Base-by-base conservation (phyloP, 2,329 filamentous ascomycete species). In the Fusarium beomiforme region DNA sequence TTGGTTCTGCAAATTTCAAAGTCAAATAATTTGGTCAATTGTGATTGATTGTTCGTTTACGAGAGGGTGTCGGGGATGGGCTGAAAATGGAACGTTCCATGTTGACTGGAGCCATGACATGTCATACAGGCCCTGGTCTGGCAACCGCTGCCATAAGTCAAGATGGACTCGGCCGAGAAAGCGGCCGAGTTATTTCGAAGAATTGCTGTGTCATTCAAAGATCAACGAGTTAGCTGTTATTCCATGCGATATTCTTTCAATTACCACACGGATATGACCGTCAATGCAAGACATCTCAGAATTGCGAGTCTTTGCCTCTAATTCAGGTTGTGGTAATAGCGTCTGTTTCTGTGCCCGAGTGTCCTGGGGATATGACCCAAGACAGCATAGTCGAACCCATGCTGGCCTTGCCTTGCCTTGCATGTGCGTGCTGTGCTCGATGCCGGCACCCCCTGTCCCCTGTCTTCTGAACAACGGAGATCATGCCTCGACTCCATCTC, bases 71-170 rank as follows among this genome's bases (percentile, higher is more conserved):
- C 21, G 39, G 57, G 57, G 19, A 54, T 23, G 51, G 42, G 63
- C 68, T 59, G 67, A 64, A 50, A 51, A 71, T 70, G 68, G 68
- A 70, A 70, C 68, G 68, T 70, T 70, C 57, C 68, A 70, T 70
- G 58, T 56, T 64, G 49, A 19, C 68, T 70, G 68, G 68, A 63
- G 37, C 55, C 68, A 71, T 55, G 63, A 63, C 68, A 71, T 58
- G 64, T 64, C 56, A 67, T 57, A 50, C 55, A 54, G 26, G 49
- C 64, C 68, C 57, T 69, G 58, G 43, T 68, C 19, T 44, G 43
- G 57, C 58, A 71, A 60, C 53, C 41, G 54, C 44, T 68, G 50
- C 47, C 56, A 55, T 59, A 44, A 63, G 56, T 46, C 34, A 16
- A 37, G 23, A 29, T 39, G 26, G 64, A 65, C 69, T 71, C 69